Conservation (phyloP, 805 yeast species). For the Metschnikowia gelsemii region DNA sequence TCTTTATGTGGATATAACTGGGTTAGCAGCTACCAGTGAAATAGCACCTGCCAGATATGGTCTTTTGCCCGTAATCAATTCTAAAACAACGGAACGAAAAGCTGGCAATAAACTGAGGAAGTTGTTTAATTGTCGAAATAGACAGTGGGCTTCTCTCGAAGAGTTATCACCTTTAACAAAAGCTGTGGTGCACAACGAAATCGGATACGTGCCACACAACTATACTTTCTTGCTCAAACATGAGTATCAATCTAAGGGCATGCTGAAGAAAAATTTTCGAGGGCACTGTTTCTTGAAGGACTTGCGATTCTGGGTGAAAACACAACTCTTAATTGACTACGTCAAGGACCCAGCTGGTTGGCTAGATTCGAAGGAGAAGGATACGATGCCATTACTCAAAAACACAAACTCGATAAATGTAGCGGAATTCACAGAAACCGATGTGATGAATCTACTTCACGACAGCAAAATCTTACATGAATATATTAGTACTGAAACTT, state of each 20-base stretch:
- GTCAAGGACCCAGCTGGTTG: constrained; percentile 25
- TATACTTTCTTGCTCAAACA: constrained; percentile 25
- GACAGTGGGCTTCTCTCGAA: constrained; percentile 29
- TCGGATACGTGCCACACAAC: constrained; percentile 33
- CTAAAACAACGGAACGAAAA: neutral
- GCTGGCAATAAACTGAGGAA: constrained; percentile 19
- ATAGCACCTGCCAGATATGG: constrained; percentile 13
- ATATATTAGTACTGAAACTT: constrained; percentile 22
- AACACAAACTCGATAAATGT: too few species aligned
- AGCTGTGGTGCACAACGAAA: constrained; percentile 21
- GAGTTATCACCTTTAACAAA: constrained; percentile 23
- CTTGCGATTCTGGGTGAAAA: constrained; percentile 18
- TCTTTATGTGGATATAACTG: constrained; percentile 22
- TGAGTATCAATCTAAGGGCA: constrained; percentile 27
- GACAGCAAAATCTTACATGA: constrained; percentile 28
- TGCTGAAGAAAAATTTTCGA: constrained; percentile 5
- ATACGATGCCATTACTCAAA: too few species aligned
- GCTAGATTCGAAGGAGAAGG: constrained; percentile 18
- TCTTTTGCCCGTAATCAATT: neutral
- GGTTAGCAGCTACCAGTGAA: constrained; percentile 13
- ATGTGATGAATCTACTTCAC: constrained; percentile 28
- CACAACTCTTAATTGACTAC: constrained; percentile 28
- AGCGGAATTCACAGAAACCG: constrained; percentile 20
- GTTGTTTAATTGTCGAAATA: constrained; percentile 42
- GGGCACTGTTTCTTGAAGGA: constrained; percentile 9